phyloP scores from a whole-genome alignment of 1,284 basidiomycete genomes.

The Mrakiaceae sp. region DNA sequence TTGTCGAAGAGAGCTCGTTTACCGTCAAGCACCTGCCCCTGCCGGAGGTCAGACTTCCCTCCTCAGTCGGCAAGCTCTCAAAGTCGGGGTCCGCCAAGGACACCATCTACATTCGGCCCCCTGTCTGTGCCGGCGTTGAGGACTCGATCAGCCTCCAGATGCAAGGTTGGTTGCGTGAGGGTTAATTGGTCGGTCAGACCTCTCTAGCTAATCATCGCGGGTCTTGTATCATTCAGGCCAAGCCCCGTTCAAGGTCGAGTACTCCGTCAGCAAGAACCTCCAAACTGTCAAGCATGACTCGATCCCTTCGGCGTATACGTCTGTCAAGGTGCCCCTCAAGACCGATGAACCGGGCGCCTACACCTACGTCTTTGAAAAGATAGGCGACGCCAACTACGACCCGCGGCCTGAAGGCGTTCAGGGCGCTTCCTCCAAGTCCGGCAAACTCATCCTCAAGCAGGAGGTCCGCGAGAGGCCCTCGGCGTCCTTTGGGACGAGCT shows the following conservation, averaged over 20 bases:
- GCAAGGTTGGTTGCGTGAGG: slow-evolving; percentile 41
- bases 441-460: slow-evolving; percentile 62
- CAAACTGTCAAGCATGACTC: neutral
- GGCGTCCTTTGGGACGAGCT: slow-evolving; percentile 55
- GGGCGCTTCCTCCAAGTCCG: neutral
- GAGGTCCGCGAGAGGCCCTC: slow-evolving; percentile 59
- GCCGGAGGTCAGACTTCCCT: neutral
- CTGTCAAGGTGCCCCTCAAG: slow-evolving; percentile 31
- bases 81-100: slow-evolving; percentile 38
- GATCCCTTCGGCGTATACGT: neutral
- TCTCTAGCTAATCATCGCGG: no score
- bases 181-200: no score
- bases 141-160: slow-evolving; percentile 66
- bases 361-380: slow-evolving; percentile 73
- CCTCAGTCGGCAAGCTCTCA: no score
- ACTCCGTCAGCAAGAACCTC: neutral
- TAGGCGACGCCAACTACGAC: slow-evolving; percentile 72
- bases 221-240: slow-evolving; percentile 1
- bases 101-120: slow-evolving; percentile 53
- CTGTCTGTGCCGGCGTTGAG: slow-evolving; percentile 62
- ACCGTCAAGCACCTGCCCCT: slow-evolving; percentile 59
- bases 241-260: slow-evolving; percentile 13
- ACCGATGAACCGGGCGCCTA: slow-evolving; percentile 64
- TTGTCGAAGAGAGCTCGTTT: slow-evolving; percentile 49
- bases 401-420: slow-evolving; percentile 47